Evolutionary conservation across 2,329 filamentous ascomycete genomes (phyloP).

Genomic region (Clonostachys chloroleuca): DNA sequence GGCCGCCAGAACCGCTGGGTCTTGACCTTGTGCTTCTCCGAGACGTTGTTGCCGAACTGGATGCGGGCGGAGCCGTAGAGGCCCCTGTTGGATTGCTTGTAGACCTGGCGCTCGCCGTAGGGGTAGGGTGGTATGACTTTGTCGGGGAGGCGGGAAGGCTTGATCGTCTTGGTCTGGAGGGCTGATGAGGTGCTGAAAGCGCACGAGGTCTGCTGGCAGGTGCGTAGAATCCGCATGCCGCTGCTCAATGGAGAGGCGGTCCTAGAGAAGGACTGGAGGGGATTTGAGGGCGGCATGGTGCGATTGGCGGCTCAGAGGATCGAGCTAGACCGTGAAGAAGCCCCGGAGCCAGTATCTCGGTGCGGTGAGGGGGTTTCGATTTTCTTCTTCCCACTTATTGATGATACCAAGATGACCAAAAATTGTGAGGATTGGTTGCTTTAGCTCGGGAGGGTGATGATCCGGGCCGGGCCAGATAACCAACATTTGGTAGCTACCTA

Average conservation of each 20-base stretch:
- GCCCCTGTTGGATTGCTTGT: constrained; percentile 76
- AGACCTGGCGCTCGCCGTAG: constrained; percentile 63
- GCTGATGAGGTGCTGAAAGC: constrained; percentile 29
- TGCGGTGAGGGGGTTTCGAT: constrained; percentile 3
- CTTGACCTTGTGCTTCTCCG: constrained; percentile 65
- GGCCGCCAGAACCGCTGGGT: constrained; percentile 70
- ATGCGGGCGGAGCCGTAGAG: constrained; percentile 69
- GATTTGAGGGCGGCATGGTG: constrained; percentile 1
- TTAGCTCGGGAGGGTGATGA: too few species aligned
- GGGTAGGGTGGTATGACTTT: constrained; percentile 64
- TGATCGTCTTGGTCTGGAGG: constrained; percentile 32
- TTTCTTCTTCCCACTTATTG: constrained; percentile 3
- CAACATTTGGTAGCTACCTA: too few species aligned
- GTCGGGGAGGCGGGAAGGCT: constrained; percentile 36
- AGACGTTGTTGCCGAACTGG: constrained; percentile 76
- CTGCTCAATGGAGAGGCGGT: not conserved
- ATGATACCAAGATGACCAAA: constrained; percentile 5
- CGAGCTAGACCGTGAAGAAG: not conserved
- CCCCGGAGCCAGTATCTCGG: not conserved
- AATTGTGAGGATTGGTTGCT: not conserved
- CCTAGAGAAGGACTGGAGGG: not conserved
- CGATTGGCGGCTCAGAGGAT: too few species aligned
- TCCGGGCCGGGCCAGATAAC: too few species aligned
- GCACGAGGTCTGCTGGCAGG: constrained; percentile 1
- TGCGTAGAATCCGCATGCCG: not conserved